phyloP scores from a whole-genome alignment of 345 rosid genomes.

The Litchi chinensis region DNA sequence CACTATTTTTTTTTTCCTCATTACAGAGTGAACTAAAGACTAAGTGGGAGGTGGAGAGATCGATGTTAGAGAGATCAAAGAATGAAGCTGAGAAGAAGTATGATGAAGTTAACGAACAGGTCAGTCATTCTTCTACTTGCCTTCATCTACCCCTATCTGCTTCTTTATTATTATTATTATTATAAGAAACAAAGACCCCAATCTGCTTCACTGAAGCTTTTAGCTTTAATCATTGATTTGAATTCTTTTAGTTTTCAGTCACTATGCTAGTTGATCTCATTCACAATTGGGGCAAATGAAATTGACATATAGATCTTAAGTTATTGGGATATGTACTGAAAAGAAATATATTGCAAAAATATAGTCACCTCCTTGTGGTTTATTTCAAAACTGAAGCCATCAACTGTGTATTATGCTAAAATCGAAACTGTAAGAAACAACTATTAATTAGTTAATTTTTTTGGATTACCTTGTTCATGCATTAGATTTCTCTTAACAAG shows the following conservation, averaged over 20 bases:
- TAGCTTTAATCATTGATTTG: neutral
- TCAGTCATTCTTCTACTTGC: slow-evolving; percentile 24
- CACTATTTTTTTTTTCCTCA: slow-evolving; percentile 16
- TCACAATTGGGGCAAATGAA: neutral
- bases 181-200: neutral
- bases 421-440: too few relatives aligned
- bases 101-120: slow-evolving; percentile 88
- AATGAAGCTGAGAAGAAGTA: slow-evolving; percentile 71
- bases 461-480: too few relatives aligned
- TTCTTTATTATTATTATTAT: too few relatives aligned
- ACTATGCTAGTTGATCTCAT: neutral
- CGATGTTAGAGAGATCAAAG: slow-evolving; percentile 58
- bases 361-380: neutral
- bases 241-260: neutral
- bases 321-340: neutral
- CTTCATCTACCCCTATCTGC: too few relatives aligned
- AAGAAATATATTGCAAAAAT: too few relatives aligned
- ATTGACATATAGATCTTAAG: neutral
- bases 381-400: neutral
- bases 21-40: slow-evolving; percentile 65
- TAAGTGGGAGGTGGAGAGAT: slow-evolving; percentile 73
- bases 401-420: neutral
- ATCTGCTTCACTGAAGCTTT: neutral
- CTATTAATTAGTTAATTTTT: too few relatives aligned
- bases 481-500: too few relatives aligned